phyloP scores from a whole-genome alignment of 768 basidiomycete genomes.

The Pulveroboletus sp. region DNA sequence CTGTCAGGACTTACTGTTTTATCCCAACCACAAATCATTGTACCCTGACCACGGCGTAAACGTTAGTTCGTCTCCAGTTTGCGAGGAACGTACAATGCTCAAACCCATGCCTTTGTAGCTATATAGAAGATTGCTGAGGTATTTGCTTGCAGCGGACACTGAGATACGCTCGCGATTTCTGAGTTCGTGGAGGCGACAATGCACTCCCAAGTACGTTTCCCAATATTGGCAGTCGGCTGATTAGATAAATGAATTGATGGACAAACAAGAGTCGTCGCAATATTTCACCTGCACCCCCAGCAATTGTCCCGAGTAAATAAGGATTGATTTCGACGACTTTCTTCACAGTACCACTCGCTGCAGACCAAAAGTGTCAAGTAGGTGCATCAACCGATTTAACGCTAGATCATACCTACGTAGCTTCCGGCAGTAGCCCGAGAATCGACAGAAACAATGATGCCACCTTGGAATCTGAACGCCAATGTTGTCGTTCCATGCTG shows the following conservation, averaged over 20 bases:
- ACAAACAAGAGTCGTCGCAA: background rate
- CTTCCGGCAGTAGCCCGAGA: constrained; percentile 95
- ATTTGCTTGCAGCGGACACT: constrained; percentile 98
- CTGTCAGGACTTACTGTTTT: constrained; percentile 66
- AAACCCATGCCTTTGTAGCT: constrained; percentile 99
- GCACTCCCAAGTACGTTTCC: constrained; percentile 99
- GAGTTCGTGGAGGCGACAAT: constrained; percentile 94
- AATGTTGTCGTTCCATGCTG: constrained; percentile 98
- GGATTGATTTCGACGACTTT: constrained; percentile 99
- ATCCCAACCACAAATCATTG: constrained; percentile 99
- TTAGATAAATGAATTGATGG: constrained; percentile 4
- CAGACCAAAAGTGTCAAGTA: background rate
- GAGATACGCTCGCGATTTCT: constrained; percentile 96
- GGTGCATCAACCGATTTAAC: background rate
- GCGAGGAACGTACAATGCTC: constrained; percentile 74
- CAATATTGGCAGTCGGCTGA: constrained; percentile 94
- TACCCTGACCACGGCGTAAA: constrained; percentile 55
- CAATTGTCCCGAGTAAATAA: constrained; percentile 98
- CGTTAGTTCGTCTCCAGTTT: background rate
- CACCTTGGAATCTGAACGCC: constrained; percentile 94
- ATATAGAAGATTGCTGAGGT: constrained; percentile 95
- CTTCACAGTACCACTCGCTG: constrained; percentile 96
- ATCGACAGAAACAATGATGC: constrained; percentile 99
- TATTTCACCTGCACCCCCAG: constrained; percentile 88
- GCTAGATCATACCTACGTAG: constrained; percentile 75